A percentile compares a stretch with the other conserved stretches of the same genome.
Evolutionary conservation across 2,329 filamentous ascomycete genomes (phyloP).

Genomic region (Salinomyces thailandicus): DNA sequence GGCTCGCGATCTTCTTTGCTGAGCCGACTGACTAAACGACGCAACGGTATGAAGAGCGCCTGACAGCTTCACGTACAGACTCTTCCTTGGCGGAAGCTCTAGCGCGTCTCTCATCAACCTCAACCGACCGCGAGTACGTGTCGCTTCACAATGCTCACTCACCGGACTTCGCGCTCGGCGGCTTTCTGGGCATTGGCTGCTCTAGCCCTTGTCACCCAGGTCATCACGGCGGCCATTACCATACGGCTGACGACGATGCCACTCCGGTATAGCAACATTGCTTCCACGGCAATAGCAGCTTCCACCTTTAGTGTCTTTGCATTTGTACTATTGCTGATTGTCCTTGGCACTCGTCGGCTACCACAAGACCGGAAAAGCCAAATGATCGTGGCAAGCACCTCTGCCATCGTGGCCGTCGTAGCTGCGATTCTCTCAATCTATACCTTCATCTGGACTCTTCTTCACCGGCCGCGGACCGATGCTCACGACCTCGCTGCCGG

Average conservation of each 20-base stretch:
- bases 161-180: slow-evolving; percentile 2
- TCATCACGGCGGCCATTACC: slow-evolving; percentile 6
- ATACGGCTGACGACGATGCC: slow-evolving; percentile 8
- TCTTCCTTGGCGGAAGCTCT: no score
- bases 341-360: slow-evolving; percentile 5
- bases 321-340: slow-evolving; percentile 6
- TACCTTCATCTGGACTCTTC: slow-evolving; percentile 10
- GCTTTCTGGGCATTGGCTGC: slow-evolving; percentile 8
- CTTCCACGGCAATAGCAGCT: slow-evolving; percentile 10
- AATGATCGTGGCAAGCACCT: background rate
- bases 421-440: slow-evolving; percentile 15
- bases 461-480: slow-evolving; percentile 1
- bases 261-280: background rate
- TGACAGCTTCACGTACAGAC: no score
- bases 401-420: slow-evolving; percentile 7
- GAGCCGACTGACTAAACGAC: no score
- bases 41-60: no score
- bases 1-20: no score
- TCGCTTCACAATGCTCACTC: slow-evolving; percentile 5
- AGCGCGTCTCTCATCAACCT: no score
- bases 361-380: background rate
- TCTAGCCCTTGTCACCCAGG: slow-evolving; percentile 3
- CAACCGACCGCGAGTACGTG: no score
- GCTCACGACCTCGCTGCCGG: slow-evolving; percentile 10
- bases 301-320: slow-evolving; percentile 11